phyloP scores from a whole-genome alignment of 805 yeast species.

The Yarrowia hollandica region DNA sequence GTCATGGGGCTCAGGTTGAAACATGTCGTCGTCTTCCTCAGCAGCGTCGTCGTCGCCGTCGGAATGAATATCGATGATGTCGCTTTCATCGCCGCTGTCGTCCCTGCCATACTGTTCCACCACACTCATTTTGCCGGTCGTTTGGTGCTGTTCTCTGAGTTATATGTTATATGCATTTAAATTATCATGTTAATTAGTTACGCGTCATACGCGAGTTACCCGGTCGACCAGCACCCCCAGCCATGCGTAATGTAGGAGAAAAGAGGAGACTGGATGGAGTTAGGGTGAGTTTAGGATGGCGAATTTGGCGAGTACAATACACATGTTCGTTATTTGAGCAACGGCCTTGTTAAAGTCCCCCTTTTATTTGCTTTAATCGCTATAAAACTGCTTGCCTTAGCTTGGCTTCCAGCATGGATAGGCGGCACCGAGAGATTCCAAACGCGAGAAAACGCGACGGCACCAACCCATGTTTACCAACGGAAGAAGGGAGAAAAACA shows the following conservation, averaged over 20 bases:
- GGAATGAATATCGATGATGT: constrained; percentile 15
- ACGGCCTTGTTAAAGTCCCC: too few relatives aligned
- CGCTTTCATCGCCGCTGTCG: constrained; percentile 21
- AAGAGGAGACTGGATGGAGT: background rate
- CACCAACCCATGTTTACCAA: too few relatives aligned
- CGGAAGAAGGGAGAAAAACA: too few relatives aligned
- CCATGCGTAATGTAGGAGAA: background rate
- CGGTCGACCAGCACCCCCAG: constrained; percentile 7
- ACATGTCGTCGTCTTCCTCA: background rate
- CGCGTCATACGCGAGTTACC: constrained; percentile 25
- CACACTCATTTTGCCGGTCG: background rate
- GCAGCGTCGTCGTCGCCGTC: background rate
- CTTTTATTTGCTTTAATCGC: too few relatives aligned
- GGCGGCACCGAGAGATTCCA: too few relatives aligned
- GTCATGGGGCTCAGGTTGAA: background rate
- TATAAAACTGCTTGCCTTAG: too few relatives aligned
- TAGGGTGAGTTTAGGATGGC: too few relatives aligned
- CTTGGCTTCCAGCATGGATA: too few relatives aligned
- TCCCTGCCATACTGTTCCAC: background rate
- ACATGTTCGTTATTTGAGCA: too few relatives aligned
- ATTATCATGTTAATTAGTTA: constrained; percentile 14
- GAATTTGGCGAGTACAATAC: too few relatives aligned
- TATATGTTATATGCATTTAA: constrained; percentile 1
- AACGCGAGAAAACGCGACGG: too few relatives aligned
- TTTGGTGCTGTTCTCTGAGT: too few relatives aligned